These are phyloP conservation scores for Naganishia albida DNA, from an alignment of 1,284 basidiomycete genomes.

Conservation along the genomic window DNA sequence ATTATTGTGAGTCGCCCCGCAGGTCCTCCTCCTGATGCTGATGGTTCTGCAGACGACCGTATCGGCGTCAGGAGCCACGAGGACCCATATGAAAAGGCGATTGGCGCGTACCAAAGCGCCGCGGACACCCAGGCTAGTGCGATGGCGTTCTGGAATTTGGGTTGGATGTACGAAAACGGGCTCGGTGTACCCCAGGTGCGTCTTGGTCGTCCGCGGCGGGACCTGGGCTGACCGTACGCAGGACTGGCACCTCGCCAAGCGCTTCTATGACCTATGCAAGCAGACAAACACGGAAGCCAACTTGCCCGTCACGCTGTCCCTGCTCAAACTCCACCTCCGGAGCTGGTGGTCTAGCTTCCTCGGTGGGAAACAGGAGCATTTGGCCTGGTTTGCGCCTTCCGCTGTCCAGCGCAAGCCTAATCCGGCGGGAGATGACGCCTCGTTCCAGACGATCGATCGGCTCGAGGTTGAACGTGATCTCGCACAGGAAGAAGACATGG, in stretches of 20 bases:
- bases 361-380: constrained; percentile 45
- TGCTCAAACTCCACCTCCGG: constrained; percentile 73
- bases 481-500: constrained; percentile 31
- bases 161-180: constrained; percentile 99
- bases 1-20: constrained; percentile 66
- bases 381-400: constrained; percentile 45
- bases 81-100: constrained; percentile 77
- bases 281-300: constrained; percentile 86
- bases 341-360: constrained; percentile 51
- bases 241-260: constrained; percentile 96
- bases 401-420: constrained; percentile 24
- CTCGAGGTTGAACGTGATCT: constrained; percentile 25
- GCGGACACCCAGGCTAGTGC: constrained; percentile 88
- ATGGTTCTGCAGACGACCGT: constrained; percentile 29
- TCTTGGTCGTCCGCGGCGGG: constrained; percentile 5
- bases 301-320: constrained; percentile 77
- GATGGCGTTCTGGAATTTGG: constrained; percentile 96
- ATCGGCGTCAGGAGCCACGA: constrained; percentile 56
- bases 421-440: neutral
- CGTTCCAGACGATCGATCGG: constrained; percentile 36
- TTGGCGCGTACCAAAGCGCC: constrained; percentile 85
- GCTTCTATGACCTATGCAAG: constrained; percentile 87
- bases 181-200: constrained; percentile 78
- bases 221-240: constrained; percentile 43
- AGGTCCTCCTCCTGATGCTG: neutral